Percentiles rank a stretch among this genome's conserved stretches.
Evolutionary conservation across 192 early-diverging fungal species (phyloP).

Genomic region (Allomyces arbusculus): DNA sequence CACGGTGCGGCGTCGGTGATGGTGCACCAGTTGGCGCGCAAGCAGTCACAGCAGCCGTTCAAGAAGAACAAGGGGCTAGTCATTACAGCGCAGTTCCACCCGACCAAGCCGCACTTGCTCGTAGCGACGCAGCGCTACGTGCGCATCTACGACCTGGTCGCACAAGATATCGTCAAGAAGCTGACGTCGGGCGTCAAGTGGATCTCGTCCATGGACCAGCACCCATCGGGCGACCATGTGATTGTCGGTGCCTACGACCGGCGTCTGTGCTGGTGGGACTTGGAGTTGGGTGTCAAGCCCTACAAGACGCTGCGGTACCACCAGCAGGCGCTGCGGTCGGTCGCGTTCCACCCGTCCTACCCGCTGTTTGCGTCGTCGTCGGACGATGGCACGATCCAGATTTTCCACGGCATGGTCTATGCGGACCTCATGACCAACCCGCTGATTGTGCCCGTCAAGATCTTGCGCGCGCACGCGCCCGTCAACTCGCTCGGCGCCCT

Average conservation of each 20-base stretch:
- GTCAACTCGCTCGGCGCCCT: slow-evolving; percentile 57
- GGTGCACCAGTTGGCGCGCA: slow-evolving; percentile 80
- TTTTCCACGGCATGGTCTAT: slow-evolving; percentile 98
- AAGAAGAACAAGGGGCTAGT: slow-evolving; percentile 70
- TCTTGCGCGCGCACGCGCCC: slow-evolving; percentile 56
- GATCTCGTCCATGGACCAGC: slow-evolving; percentile 88
- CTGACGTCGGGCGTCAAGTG: slow-evolving; percentile 70
- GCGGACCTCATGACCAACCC: slow-evolving; percentile 89
- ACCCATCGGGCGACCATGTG: slow-evolving; percentile 87
- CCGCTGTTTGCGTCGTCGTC: slow-evolving; percentile 84
- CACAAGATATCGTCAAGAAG: slow-evolving; percentile 68
- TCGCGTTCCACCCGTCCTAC: slow-evolving; percentile 63
- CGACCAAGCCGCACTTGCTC: slow-evolving; percentile 74
- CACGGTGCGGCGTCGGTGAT: slow-evolving; percentile 50
- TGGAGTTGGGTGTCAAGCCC: slow-evolving; percentile 79
- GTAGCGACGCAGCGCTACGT: slow-evolving; percentile 87
- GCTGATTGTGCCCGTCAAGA: slow-evolving; percentile 94
- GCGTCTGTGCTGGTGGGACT: slow-evolving; percentile 89
- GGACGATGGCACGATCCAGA: slow-evolving; percentile 81
- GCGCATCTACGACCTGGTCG: slow-evolving; percentile 77
- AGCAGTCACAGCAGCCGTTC: slow-evolving; percentile 80
- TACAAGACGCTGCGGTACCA: slow-evolving; percentile 88
- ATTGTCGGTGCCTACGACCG: slow-evolving; percentile 92
- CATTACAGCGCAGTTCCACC: slow-evolving; percentile 80
- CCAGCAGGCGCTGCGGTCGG: slow-evolving; percentile 67